Evolutionary conservation across 1,139 yeast species (phyloP), one percentile per base, ranked within the genome.

Genomic region (Groenewaldozyma sp.): DNA sequence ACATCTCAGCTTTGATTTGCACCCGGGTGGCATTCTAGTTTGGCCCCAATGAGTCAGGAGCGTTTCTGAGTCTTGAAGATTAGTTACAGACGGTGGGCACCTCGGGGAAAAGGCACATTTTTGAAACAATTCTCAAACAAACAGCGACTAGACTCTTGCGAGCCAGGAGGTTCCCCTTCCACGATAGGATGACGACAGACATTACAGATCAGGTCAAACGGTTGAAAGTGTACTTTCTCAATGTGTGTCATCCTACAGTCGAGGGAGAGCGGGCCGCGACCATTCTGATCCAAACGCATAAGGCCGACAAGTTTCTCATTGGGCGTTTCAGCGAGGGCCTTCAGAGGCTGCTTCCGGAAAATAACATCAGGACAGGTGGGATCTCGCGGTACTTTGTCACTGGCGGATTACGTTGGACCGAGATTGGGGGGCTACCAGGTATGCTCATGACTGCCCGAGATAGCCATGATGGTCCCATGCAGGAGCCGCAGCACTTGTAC

Each of bases 371-470:
- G 13, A 40, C 55, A 35, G 41, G 54, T 24, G 78, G 74, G 48
- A 62, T 86, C 27, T 70, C 73, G 40, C 74, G 77, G 24, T 67
- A 88, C 2, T 87, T 84, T 52, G 54, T 88, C 5, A 78, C 95
- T 0, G 98, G 98, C 1, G 67, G 66, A 11, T 49, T 82, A 11
- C 64, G 69, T 38, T 88, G 96, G 96, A 60, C 71, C 4, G 71
- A 78, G 18, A 64, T 87, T 4, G 88, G 95, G 10, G 98, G 98
- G 0, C 61, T 91, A 10, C 96, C 97, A 0, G 98, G 98, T 0
- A 64, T 86, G 50, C 74, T 88, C 39, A 63, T 91, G 41, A 86
- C 96, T 0, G 68, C 82, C n/a, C 5, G 33, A 18, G 33, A 29
- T 10, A 29, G 9, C 18, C n/a, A 11, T 9, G 33, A 29, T 7